Base-by-base conservation (phyloP, 1,284 basidiomycete species). In the Heterobasidion parviporum region DNA sequence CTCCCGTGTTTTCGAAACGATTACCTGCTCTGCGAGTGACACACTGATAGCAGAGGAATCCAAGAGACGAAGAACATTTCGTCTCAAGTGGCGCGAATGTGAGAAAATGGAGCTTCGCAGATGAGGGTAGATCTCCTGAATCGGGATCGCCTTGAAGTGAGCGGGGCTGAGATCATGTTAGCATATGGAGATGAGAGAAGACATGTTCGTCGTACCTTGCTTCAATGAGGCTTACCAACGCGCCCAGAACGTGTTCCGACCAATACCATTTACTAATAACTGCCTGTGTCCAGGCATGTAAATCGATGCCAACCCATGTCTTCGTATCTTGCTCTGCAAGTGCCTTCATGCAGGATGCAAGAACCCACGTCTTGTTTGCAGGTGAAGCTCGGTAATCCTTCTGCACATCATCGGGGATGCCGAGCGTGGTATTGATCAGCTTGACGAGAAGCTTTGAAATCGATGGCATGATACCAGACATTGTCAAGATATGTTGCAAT, bases 1-100 rank as follows among this genome's bases (percentile, higher is more conserved):
- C 53, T 84, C 79, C 6, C 90, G 65, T 64, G 87, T 87, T 18
- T 80, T 77, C 58, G 80, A 78, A 55, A 90, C 68, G 0, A 87
- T 74, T 35, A 85, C 82, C 32, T 79, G 74, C 18, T 82, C 75
- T 32, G 72, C 74, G 1, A 71, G 62, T 3, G 73, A 64, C 0
- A 70, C 64, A 18, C 71, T 61, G 3, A 84, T 68, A 7, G 79
- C 61, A 4, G 72, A 70, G 0, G 77, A 79, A 6, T 72, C 67
- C 8, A 90, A 74, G 1, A 90, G 69, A 16, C 78, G 75, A 3
- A 91, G 72, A 0, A 75, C 72, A 36, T 72, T 72, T 2, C 87
- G 71, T 16, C 89, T 79, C 12, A 84, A 67, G 2, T 70, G 59
- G 12, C 74, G 79, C 2, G 80, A 82, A 65, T 88, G 83, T 0